A percentile compares a stretch with the other conserved stretches of the same genome.
Conservation (phyloP, 2,329 filamentous ascomycete species). For the Penicillium sp. region DNA sequence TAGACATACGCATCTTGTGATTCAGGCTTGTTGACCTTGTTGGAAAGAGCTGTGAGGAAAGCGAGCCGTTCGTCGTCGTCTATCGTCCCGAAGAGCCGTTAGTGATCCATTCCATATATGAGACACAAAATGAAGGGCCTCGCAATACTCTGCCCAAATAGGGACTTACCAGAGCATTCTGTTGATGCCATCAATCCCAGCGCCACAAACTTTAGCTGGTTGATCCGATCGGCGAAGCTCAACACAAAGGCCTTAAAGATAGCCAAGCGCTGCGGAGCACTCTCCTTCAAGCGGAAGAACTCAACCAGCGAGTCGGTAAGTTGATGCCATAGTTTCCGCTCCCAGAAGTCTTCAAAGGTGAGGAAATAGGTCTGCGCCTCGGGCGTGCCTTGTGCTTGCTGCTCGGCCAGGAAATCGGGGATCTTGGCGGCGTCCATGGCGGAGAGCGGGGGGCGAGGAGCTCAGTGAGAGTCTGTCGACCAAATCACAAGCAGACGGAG, state of each 20-base stretch:
- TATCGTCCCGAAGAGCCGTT: constrained; percentile 47
- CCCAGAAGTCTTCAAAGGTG: constrained; percentile 95
- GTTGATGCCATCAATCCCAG: constrained; percentile 85
- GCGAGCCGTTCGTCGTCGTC: constrained; percentile 84
- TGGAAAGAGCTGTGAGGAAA: constrained; percentile 82
- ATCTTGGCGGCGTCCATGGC: constrained; percentile 86
- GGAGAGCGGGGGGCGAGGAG: constrained; percentile 24
- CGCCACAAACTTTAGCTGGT: constrained; percentile 95
- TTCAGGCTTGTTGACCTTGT: constrained; percentile 87
- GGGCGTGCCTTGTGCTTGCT: constrained; percentile 85
- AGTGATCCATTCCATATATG: constrained; percentile 15
- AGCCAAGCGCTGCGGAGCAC: constrained; percentile 80
- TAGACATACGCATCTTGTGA: constrained; percentile 97
- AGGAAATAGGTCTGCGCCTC: constrained; percentile 88
- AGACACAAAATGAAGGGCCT: not conserved
- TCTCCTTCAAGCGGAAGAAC: constrained; percentile 84
- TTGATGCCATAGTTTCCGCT: constrained; percentile 99
- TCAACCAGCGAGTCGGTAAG: constrained; percentile 86
- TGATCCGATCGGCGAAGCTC: constrained; percentile 98
- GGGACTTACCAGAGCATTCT: constrained; percentile 65
- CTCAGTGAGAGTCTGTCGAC: not conserved
- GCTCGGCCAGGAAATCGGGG: constrained; percentile 87
- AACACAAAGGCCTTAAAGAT: constrained; percentile 96
- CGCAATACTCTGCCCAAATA: not conserved
- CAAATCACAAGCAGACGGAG: constrained; percentile 7